Conservation (phyloP, 345 rosid genomes). For the Murraya koenigii region DNA sequence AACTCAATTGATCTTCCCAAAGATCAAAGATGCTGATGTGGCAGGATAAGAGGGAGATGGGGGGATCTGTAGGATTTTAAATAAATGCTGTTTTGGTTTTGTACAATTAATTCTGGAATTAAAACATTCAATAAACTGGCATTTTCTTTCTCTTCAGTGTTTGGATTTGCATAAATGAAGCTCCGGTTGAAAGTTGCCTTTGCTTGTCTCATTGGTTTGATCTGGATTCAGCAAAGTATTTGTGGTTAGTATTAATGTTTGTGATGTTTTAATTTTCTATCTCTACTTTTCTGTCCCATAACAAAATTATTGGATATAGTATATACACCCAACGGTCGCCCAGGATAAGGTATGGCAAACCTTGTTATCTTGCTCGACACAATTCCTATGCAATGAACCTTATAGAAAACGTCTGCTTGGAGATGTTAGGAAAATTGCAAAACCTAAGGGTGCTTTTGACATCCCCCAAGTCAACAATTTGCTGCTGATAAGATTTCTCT, state of each 20-base stretch:
- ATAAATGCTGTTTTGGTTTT: neutral
- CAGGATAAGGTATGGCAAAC: neutral
- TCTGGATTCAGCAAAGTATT: slow-evolving; percentile 53
- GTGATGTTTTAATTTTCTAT: neutral
- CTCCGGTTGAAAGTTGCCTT: slow-evolving; percentile 40
- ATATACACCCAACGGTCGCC: neutral
- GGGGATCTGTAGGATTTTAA: neutral
- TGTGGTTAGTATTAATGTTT: slow-evolving; percentile 56
- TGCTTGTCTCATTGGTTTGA: slow-evolving; percentile 40
- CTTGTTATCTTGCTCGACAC: neutral
- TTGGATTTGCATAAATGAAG: slow-evolving; percentile 49
- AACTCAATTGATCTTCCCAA: slow-evolving; percentile 16
- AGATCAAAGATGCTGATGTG: slow-evolving; percentile 7
- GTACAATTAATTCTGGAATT: slow-evolving; percentile 13
- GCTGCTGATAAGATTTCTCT: neutral
- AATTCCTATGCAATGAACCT: neutral
- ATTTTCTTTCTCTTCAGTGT: slow-evolving; percentile 22
- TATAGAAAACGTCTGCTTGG: neutral
- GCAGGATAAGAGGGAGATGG: neutral
- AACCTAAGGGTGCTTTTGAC: neutral
- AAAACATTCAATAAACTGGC: slow-evolving; percentile 14
- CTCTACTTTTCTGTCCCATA: neutral
- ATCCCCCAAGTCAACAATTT: neutral
- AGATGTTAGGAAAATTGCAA: neutral
- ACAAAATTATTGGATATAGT: neutral